A percentile compares a stretch with the other conserved stretches of the same genome.
Evolutionary conservation across 257 asterid species (phyloP).

Genomic region (Solanum chilense): DNA sequence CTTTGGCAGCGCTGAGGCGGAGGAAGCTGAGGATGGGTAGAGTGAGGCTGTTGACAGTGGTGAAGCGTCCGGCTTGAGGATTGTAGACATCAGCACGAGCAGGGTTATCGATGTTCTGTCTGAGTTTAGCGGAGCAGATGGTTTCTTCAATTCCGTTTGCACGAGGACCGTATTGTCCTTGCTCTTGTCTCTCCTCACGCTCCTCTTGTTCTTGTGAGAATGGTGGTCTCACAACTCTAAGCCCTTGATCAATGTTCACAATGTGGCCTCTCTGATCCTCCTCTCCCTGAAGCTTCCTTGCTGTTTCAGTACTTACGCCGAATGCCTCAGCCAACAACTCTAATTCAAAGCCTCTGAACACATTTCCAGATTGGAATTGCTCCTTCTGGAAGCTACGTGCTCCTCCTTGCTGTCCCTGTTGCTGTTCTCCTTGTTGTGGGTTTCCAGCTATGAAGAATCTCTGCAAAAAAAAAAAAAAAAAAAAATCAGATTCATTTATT

Average conservation of each 20-base stretch:
- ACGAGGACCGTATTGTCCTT: neutral
- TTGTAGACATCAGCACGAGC: conserved; percentile 51
- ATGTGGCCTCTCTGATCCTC: neutral
- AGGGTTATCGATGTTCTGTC: conserved; percentile 39
- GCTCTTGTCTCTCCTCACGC: neutral
- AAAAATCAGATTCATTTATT: neutral
- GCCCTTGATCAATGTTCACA: conserved; percentile 1
- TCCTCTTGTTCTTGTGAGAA: conserved; percentile 12
- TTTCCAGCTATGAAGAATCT: conserved; percentile 55
- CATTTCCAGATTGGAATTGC: conserved; percentile 7
- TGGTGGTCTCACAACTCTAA: conserved; percentile 39
- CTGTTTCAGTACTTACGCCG: neutral
- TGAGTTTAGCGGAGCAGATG: conserved; percentile 32
- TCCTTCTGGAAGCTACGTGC: neutral
- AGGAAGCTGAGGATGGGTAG: conserved; percentile 45
- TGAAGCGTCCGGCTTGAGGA: conserved; percentile 48
- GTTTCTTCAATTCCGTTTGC: conserved; percentile 57
- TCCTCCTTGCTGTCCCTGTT: neutral
- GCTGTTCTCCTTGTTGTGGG: conserved; percentile 13
- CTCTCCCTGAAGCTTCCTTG: neutral
- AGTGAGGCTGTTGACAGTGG: conserved; percentile 45
- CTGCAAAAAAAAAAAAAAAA: conserved; percentile 6
- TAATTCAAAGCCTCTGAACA: neutral
- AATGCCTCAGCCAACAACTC: neutral
- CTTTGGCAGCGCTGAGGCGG: conserved; percentile 47